Conservation (phyloP, 805 yeast genomes). For the Tetrapisispora nanseiensis region DNA sequence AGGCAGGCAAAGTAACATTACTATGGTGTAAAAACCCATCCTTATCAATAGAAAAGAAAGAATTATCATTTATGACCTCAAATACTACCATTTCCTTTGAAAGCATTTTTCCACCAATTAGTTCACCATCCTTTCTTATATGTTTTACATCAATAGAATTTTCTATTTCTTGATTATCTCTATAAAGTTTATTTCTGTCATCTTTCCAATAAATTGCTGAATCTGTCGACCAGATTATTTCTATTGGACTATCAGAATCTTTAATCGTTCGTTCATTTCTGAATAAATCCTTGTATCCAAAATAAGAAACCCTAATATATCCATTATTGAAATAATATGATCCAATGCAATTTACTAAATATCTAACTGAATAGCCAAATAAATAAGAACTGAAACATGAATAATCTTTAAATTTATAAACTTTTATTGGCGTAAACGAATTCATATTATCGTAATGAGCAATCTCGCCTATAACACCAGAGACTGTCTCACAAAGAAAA, state of each 20-base stretch:
- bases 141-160: not conserved
- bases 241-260: not conserved
- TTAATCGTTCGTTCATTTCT: not conserved
- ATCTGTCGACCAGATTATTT: conserved; percentile 3
- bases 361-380: not conserved
- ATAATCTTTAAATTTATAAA: not conserved
- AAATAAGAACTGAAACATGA: not conserved
- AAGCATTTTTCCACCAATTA: conserved; percentile 4
- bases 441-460: not conserved
- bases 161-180: conserved; percentile 1
- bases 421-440: not conserved
- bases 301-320: conserved; percentile 5
- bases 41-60: not conserved
- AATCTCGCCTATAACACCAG: not conserved
- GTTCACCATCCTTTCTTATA: not conserved
- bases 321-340: conserved; percentile 8
- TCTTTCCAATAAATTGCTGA: conserved; percentile 11
- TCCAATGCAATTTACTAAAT: conserved; percentile 7
- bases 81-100: not conserved
- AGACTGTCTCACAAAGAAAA: not conserved
- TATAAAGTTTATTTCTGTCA: conserved; percentile 4
- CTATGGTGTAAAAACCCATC: not conserved
- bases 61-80: not conserved
- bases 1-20: not conserved
- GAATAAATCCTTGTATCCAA: conserved; percentile 6